Conservation (phyloP, 148 eudicot species). For the Camellia lanceoleosa region DNA sequence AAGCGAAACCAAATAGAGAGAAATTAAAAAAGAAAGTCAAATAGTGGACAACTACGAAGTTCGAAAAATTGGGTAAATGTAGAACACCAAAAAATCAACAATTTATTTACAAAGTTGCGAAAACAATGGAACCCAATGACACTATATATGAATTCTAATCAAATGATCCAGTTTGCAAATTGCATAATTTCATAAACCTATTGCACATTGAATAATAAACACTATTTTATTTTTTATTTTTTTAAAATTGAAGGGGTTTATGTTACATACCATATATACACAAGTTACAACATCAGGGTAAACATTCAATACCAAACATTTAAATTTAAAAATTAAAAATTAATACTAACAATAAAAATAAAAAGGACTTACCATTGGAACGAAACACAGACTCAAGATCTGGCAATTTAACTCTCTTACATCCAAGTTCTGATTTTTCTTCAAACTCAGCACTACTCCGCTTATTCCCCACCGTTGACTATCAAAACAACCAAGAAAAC, state of each 20-base stretch:
- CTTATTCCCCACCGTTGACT: constrained; percentile 48
- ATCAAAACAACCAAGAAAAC: constrained; percentile 13
- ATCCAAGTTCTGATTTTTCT: constrained; percentile 37
- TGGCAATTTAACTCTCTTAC: constrained; percentile 48
- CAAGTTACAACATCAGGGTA: not conserved
- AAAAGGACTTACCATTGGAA: constrained; percentile 44
- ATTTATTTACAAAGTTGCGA: not conserved
- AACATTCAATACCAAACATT: not conserved
- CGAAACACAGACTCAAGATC: constrained; percentile 58
- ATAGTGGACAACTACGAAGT: not conserved
- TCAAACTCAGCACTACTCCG: constrained; percentile 38
- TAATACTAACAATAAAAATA: not conserved
- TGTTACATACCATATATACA: not conserved
- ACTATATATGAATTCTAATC: not conserved
- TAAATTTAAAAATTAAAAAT: not conserved
- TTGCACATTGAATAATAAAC: not conserved
- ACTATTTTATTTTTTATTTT: not conserved
- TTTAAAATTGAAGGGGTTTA: not conserved
- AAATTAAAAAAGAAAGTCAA: not conserved
- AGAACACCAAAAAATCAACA: not conserved
- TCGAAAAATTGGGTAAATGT: not conserved
- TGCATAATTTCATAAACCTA: too few species aligned
- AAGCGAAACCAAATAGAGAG: not conserved
- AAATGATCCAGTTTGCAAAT: not conserved
- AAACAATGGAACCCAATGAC: not conserved